phyloP scores from a whole-genome alignment of 2,329 filamentous ascomycete species.

The Chaetomium olivaceum region DNA sequence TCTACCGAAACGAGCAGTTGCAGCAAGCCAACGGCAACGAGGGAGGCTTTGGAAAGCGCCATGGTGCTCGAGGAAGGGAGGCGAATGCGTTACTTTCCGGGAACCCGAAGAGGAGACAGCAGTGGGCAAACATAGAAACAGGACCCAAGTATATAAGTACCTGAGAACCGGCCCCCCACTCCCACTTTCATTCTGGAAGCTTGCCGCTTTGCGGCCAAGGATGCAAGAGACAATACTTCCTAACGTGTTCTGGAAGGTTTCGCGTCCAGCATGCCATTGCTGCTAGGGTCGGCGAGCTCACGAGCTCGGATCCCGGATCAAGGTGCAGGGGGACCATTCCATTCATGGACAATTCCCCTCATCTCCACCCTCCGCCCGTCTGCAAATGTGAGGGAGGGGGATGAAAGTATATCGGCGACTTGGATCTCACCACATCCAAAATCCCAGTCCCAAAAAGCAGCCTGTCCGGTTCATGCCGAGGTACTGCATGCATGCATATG shows the following conservation, averaged over 20 bases:
- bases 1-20: not conserved
- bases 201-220: not conserved
- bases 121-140: not conserved
- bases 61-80: not conserved
- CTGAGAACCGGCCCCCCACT: not conserved
- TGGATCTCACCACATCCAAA: not conserved
- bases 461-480: not conserved
- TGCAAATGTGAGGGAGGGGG: not conserved
- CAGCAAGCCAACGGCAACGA: constrained; percentile 8
- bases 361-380: not conserved
- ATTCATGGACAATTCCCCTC: not conserved
- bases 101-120: no score
- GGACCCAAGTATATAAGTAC: not conserved
- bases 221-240: constrained; percentile 13
- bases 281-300: not conserved
- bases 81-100: not conserved
- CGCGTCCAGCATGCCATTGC: constrained; percentile 11
- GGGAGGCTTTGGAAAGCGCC: constrained; percentile 8
- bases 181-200: not conserved
- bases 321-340: constrained; percentile 12
- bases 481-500: not conserved
- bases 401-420: not conserved
- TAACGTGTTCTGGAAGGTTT: constrained; percentile 20
- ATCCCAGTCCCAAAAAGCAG: not conserved
- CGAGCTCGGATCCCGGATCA: constrained; percentile 12